These are phyloP conservation scores for Phytophthora europaea DNA, from an alignment of 352 stramenopile species.

Conservation along the genomic window DNA sequence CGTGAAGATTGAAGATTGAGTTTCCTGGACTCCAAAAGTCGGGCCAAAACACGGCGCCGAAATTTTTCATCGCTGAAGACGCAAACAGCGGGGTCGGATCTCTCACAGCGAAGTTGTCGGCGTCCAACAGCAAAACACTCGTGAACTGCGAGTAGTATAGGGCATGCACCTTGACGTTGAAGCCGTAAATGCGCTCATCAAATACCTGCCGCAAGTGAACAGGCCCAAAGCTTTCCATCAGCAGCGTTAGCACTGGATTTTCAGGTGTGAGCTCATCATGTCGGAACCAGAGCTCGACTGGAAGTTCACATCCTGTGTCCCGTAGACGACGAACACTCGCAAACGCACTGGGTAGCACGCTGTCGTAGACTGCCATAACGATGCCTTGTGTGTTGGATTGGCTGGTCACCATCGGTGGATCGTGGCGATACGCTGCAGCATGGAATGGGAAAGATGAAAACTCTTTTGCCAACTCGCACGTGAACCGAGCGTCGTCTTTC, in stretches of 20 bases:
- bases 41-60: constrained; percentile 60
- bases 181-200: constrained; percentile 57
- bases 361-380: constrained; percentile 59
- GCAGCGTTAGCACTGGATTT: constrained; percentile 45
- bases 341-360: constrained; percentile 57
- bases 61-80: constrained; percentile 34
- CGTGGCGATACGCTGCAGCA: constrained; percentile 59
- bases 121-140: constrained; percentile 57
- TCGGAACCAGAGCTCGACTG: constrained; percentile 68
- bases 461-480: constrained; percentile 61
- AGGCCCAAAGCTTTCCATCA: constrained; percentile 46
- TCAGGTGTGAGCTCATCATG: constrained; percentile 52
- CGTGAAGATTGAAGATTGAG: constrained; percentile 70
- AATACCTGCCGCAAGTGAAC: constrained; percentile 55
- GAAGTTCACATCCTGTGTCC: constrained; percentile 47
- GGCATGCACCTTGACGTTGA: constrained; percentile 64
- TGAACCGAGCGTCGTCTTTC: constrained; percentile 77
- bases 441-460: constrained; percentile 71
- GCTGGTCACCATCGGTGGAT: constrained; percentile 52
- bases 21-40: constrained; percentile 63
- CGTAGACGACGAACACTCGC: constrained; percentile 56
- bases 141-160: constrained; percentile 64
- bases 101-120: constrained; percentile 57
- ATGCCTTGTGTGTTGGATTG: constrained; percentile 39
- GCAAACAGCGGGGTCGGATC: constrained; percentile 58